Conservation (phyloP, 257 asterid genomes). For the Forsythia suspensa region DNA sequence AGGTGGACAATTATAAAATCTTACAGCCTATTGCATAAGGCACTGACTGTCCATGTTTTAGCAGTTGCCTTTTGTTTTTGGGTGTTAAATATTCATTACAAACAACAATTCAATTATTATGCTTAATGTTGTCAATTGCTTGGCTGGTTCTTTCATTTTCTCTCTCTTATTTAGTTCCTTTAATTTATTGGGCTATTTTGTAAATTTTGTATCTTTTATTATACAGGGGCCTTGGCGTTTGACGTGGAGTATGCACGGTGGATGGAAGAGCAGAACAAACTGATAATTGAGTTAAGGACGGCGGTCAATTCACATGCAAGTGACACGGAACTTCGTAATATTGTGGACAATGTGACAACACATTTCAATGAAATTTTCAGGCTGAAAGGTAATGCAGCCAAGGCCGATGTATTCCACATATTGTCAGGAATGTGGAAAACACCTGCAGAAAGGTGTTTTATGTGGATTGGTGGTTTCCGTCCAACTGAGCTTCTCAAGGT, state of each 20-base stretch:
- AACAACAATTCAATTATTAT: background rate
- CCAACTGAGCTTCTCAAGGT: constrained; percentile 98
- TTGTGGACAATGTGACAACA: constrained; percentile 62
- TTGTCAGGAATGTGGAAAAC: constrained; percentile 99
- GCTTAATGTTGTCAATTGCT: background rate
- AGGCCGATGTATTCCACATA: constrained; percentile 90
- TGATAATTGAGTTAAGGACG: constrained; percentile 64
- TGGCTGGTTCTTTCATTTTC: background rate
- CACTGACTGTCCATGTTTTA: background rate
- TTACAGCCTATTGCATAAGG: background rate
- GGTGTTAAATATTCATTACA: background rate
- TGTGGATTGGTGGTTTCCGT: constrained; percentile 99
- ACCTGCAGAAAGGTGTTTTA: constrained; percentile 90
- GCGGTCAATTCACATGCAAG: constrained; percentile 78
- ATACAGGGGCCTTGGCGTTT: constrained; percentile 80
- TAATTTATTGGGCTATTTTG: background rate
- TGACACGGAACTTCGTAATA: constrained; percentile 64
- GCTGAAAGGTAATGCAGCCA: constrained; percentile 84
- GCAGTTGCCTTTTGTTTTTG: background rate
- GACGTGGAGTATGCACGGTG: constrained; percentile 86
- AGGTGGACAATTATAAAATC: background rate
- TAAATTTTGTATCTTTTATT: background rate
- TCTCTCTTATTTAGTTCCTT: background rate
- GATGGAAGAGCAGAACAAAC: constrained; percentile 80
- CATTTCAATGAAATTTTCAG: constrained; percentile 75